Evolutionary conservation across 2,329 filamentous ascomycete genomes (phyloP).

Genomic region (Corinectria fuckeliana): DNA sequence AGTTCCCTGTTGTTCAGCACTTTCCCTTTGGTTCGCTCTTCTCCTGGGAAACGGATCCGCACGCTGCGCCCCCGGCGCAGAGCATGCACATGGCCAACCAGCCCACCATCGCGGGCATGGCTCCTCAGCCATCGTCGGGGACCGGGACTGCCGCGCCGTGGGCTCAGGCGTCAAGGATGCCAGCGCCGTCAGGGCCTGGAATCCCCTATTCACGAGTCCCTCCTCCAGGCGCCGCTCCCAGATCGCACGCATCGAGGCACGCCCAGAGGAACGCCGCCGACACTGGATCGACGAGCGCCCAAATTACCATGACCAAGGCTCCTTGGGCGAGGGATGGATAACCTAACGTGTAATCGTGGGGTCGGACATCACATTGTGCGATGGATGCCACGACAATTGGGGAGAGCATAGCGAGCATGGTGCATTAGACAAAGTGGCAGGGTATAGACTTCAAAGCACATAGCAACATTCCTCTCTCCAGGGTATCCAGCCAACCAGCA

Average conservation of each 20-base stretch:
- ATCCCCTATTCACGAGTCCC: conserved; percentile 49
- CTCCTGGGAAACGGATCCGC: conserved; percentile 73
- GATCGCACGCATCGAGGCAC: conserved; percentile 33
- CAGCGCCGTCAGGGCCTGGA: conserved; percentile 42
- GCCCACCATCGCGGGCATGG: conserved; percentile 44
- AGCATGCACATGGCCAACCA: conserved; percentile 66
- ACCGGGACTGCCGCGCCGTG: conserved; percentile 53
- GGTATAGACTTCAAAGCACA: conserved; percentile 43
- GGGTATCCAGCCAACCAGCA: conserved; percentile 44
- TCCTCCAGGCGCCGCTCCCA: conserved; percentile 38
- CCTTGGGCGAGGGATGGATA: conserved; percentile 51
- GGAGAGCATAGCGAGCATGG: conserved; percentile 16
- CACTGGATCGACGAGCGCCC: conserved; percentile 44
- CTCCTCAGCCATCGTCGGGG: conserved; percentile 27
- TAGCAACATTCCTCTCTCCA: conserved; percentile 35
- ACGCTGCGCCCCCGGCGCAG: conserved; percentile 55
- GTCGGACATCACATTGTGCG: neutral
- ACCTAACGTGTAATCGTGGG: neutral
- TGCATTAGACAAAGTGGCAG: conserved; percentile 36
- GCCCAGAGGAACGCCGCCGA: conserved; percentile 25
- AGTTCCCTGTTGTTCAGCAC: conserved; percentile 98
- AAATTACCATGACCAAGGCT: conserved; percentile 52
- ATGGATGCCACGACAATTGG: neutral
- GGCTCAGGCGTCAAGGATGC: conserved; percentile 51
- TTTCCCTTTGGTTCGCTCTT: conserved; percentile 86